Evolutionary conservation across 2,329 filamentous ascomycete species (phyloP), one percentile per base, ranked within the genome.

Genomic region (Aspergillus terreus): DNA sequence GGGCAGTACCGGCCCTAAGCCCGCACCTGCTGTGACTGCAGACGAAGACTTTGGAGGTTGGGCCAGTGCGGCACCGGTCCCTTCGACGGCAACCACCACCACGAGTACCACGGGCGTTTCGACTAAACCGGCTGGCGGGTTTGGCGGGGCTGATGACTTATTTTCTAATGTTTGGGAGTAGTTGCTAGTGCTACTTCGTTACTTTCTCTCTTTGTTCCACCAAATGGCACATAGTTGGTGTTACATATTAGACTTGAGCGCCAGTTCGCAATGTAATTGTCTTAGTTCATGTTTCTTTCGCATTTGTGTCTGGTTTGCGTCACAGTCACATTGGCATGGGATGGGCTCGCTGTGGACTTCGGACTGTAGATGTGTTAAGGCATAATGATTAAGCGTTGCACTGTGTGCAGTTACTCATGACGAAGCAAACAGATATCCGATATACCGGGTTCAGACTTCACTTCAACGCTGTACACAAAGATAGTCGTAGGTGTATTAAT

Each of bases 11-110:
- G 14, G 38, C 40, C 56, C 66, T 23, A 49, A 62, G 59, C 60
- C 65, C 36, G 48, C 68, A 15, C 84, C 89, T 21, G 86, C 87
- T 63, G 88, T 96, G 2, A 81, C 88, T 33, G 87, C 89, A 0
- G 92, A 97, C 63, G 92, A 97, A 71, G 92, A 97, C 66, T 97
- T 96, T 75, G 92, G 92, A 17, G 92, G 92, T 11, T 97, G 92
- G 92, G 85, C 89, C 44, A 95, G 90, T 66, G 83, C 84, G 42
- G 76, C 79, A 75, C 86, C 81, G 64, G 81, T 60, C 61, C 77
- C 73, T 35, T 73, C 77, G 7, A 67, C 72, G 1, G 67, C 63
- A 6, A 52, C 67, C 11, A 58, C 53, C 60, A 78, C 71, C 44
- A 75, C 76, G 10, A 68, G 72, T 6, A 68, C 63, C 32, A 62